Base-by-base conservation (phyloP, 2,329 filamentous ascomycete genomes). In the Colletotrichum orbiculare region DNA sequence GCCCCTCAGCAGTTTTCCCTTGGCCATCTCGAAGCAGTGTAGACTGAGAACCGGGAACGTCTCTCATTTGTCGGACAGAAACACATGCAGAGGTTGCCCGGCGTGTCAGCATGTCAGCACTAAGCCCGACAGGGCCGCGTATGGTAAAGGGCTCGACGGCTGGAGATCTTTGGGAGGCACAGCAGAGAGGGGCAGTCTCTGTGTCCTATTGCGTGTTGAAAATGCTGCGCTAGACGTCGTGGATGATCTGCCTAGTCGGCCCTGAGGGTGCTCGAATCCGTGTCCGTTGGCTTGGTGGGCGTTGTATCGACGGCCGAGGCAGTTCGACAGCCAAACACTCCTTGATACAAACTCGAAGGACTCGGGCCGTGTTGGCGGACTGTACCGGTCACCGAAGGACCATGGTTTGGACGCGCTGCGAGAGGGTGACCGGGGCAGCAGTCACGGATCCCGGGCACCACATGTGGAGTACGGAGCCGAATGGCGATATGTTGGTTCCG, bases 31-130 rank as follows among this genome's bases (percentile, higher is more conserved):
- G 48, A 60, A 60, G 33, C 11, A 54, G 55, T 49, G 13, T 37
- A 15, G 11, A 6, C 55, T 25, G 49, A 17, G 48, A 49, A 8
- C 12, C 12, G 15, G 13, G 25, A 42, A 6, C 5, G 33, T 41
- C 34, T 54, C 15, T 64, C 33, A 64, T 64, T 64, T 39, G 61
- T 33, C 43, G 38, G 15, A 45, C 33, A 54, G 33, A 47, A 25
- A 35, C 42, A 38, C 38, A 48, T 50, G 61, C 55, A 64, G 55
- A 39, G 13, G 61, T 54, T 47, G 62, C 50, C 52, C 58, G 46
- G 35, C 50, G 58, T 35, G 50, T 62, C 45, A 61, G 58, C 58
- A 65, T 35, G 52, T 65, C 53, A 65, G 62, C 62, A 65, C 62
- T 65, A 65, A 60, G 45, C 50, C 58, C 49, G 35, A 61, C 58